phyloP scores from a whole-genome alignment of 176 grass and related monocot genomes.

The Elymus sibiricus region DNA sequence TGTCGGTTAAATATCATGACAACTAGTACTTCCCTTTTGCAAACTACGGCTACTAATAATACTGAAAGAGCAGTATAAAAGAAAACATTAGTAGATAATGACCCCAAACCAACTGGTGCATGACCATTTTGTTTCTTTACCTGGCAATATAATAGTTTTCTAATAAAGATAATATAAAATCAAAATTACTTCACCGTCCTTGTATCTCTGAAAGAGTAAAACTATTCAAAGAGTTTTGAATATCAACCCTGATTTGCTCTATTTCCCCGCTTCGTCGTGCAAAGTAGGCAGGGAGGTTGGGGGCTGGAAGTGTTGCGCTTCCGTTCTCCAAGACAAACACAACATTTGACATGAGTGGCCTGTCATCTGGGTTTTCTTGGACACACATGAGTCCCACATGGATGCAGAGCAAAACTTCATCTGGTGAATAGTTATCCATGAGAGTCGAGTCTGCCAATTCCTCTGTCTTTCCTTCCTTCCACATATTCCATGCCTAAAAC shows the following conservation, averaged over 20 bases:
- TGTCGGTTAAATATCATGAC: no score
- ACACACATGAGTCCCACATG: slow-evolving; percentile 49
- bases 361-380: slow-evolving; percentile 46
- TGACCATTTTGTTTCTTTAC: background rate
- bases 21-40: no score
- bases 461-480: slow-evolving; percentile 29
- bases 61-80: no score
- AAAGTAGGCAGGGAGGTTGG: slow-evolving; percentile 22
- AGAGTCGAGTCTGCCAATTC: slow-evolving; percentile 34
- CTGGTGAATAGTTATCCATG: background rate
- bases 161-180: background rate
- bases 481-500: slow-evolving; percentile 42
- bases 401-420: slow-evolving; percentile 39
- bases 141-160: background rate
- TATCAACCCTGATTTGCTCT: background rate
- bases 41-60: no score
- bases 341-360: slow-evolving; percentile 32
- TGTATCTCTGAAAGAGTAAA: background rate
- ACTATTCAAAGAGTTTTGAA: background rate
- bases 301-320: background rate
- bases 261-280: background rate
- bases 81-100: no score
- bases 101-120: background rate
- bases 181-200: slow-evolving; percentile 2
- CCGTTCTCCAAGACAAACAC: slow-evolving; percentile 36